Percentiles rank a stretch among this genome's conserved stretches.
Conservation (phyloP, 1,284 basidiomycete species). For the Ceratobasidium sp. region DNA sequence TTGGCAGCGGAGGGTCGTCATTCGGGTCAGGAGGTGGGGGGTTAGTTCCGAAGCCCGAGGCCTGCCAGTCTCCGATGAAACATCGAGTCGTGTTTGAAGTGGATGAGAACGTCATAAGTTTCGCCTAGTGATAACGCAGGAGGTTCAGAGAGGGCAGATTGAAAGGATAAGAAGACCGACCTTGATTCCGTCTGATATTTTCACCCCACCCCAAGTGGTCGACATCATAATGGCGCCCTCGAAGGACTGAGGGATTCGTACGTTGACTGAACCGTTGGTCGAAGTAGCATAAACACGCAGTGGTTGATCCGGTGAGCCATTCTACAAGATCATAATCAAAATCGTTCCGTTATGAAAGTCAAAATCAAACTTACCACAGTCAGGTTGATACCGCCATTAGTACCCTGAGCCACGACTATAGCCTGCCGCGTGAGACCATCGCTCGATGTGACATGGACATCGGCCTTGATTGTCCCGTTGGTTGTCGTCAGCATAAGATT, state of each 20-base stretch:
- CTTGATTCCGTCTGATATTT: constrained; percentile 22
- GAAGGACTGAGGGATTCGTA: constrained; percentile 24
- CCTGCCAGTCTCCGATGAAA: constrained; percentile 39
- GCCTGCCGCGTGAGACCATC: constrained; percentile 25
- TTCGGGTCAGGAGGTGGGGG: neutral
- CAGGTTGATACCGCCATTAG: constrained; percentile 23
- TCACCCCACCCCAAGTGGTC: constrained; percentile 16
- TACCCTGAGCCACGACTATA: constrained; percentile 7
- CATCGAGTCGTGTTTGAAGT: constrained; percentile 25
- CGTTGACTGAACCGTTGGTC: constrained; percentile 5
- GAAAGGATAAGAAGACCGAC: neutral
- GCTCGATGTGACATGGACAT: constrained; percentile 30
- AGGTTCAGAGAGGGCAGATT: neutral
- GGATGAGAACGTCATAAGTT: constrained; percentile 31
- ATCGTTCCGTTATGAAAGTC: neutral
- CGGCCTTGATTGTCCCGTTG: constrained; percentile 14
- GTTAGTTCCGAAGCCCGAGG: neutral
- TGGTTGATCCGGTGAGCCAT: constrained; percentile 12
- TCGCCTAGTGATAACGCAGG: neutral
- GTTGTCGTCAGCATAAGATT: constrained; percentile 28
- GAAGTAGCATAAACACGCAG: constrained; percentile 19
- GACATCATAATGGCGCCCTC: constrained; percentile 31
- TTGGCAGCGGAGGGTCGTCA: constrained; percentile 15
- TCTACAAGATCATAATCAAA: neutral
- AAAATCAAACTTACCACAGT: constrained; percentile 10